A percentile compares a stretch with the other conserved stretches of the same genome.
Evolutionary conservation across 2,329 filamentous ascomycete genomes (phyloP).

Genomic region (Fusarium sp.): DNA sequence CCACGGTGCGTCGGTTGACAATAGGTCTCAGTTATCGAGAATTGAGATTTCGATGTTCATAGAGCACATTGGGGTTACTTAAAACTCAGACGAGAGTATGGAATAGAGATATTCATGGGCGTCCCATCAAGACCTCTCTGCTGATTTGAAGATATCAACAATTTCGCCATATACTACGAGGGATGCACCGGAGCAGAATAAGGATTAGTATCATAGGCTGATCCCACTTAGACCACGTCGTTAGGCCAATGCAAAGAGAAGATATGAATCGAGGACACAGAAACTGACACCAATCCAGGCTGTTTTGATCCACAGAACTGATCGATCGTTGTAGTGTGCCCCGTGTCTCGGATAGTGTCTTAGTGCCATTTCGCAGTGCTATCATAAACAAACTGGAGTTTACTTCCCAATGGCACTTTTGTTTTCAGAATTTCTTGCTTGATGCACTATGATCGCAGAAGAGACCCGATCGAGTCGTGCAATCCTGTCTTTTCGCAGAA

Average conservation of each 20-base stretch:
- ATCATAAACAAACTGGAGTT: not conserved
- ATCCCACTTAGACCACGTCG: too few relatives aligned
- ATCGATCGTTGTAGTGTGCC: not conserved
- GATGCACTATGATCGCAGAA: slow-evolving; percentile 23
- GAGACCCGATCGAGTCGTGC: slow-evolving; percentile 24
- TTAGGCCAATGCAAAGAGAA: too few relatives aligned
- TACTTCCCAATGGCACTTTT: slow-evolving; percentile 18
- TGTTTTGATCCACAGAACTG: slow-evolving; percentile 11
- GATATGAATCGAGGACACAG: too few relatives aligned
- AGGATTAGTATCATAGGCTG: too few relatives aligned
- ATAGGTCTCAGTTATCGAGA: slow-evolving; percentile 8
- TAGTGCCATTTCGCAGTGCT: slow-evolving; percentile 20
- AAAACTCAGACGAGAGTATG: not conserved
- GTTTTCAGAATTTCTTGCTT: slow-evolving; percentile 9
- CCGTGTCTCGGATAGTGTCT: slow-evolving; percentile 23
- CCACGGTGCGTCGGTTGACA: not conserved
- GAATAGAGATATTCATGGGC: not conserved
- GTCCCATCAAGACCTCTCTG: too few relatives aligned
- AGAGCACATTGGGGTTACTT: not conserved
- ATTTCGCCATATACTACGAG: not conserved
- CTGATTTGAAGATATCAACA: not conserved
- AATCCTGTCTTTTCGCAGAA: slow-evolving; percentile 11
- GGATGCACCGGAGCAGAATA: too few relatives aligned
- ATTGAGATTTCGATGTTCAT: not conserved
- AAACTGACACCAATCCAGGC: not conserved